These are phyloP conservation scores for Aurinia saxatilis DNA, from an alignment of 345 rosid species.

Conservation along the genomic window DNA sequence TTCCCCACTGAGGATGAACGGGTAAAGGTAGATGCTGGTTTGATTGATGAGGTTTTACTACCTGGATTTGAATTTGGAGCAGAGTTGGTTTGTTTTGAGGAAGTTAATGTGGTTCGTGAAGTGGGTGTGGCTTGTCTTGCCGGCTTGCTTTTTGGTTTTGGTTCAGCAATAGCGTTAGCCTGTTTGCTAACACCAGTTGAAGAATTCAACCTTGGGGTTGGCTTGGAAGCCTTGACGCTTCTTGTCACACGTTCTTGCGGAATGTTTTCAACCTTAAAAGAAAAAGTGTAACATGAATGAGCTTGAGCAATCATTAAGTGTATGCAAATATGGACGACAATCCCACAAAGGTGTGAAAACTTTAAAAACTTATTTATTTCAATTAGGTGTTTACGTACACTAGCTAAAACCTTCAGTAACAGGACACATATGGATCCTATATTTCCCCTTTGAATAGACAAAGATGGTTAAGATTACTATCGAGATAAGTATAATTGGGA, in stretches of 20 bases:
- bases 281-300: conserved; percentile 18
- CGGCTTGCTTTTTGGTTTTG: conserved; percentile 32
- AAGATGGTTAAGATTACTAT: not conserved
- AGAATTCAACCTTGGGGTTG: conserved; percentile 34
- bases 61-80: not conserved
- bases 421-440: not conserved
- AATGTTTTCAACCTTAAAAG: conserved; percentile 47
- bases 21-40: conserved; percentile 30
- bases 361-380: not conserved
- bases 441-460: not conserved
- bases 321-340: not conserved
- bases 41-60: not conserved
- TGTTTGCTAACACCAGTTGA: conserved; percentile 35
- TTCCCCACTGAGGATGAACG: conserved; percentile 49
- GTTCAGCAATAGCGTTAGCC: conserved; percentile 9
- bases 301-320: not conserved
- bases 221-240: conserved; percentile 31
- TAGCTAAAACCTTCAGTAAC: too few species aligned
- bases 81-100: conserved; percentile 20
- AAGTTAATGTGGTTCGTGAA: conserved; percentile 41
- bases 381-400: too few species aligned
- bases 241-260: conserved; percentile 41
- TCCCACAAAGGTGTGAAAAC: not conserved
- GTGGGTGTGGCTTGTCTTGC: conserved; percentile 64
- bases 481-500: not conserved